Percentiles rank a stretch among this genome's conserved stretches.
Conservation (phyloP, 108 stramenopile species). For the Conticribra weissflogii region DNA sequence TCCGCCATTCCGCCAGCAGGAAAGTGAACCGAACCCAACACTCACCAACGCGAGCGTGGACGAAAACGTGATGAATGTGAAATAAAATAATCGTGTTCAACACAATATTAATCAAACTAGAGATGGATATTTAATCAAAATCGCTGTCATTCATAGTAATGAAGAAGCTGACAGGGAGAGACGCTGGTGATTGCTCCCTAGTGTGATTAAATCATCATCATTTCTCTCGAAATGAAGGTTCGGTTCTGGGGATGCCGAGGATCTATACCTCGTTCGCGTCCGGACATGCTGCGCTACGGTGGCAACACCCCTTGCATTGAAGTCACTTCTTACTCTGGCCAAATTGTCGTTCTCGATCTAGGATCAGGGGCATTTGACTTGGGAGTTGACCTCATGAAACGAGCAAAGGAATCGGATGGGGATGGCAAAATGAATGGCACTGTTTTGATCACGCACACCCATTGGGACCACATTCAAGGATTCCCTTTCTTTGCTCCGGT, state of each 20-base stretch:
- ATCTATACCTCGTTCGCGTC: conserved; percentile 24
- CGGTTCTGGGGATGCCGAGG: conserved; percentile 29
- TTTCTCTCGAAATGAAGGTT: conserved; percentile 19
- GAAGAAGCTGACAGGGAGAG: too few species aligned
- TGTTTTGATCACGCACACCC: conserved; percentile 33
- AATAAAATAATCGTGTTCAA: too few species aligned
- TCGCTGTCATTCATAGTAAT: too few species aligned
- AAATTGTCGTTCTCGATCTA: conserved; percentile 23
- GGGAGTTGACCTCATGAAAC: conserved; percentile 16
- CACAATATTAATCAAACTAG: too few species aligned
- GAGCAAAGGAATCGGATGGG: conserved; percentile 8
- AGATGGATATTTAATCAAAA: too few species aligned
- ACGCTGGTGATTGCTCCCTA: neutral
- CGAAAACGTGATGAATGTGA: too few species aligned
- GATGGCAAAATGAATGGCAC: conserved; percentile 16
- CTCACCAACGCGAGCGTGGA: too few species aligned
- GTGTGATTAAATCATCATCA: neutral
- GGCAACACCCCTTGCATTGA: conserved; percentile 40
- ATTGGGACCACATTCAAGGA: conserved; percentile 44
- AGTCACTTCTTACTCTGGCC: conserved; percentile 25
- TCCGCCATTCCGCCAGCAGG: too few species aligned
- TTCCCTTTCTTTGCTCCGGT: conserved; percentile 33
- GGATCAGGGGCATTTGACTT: conserved; percentile 29
- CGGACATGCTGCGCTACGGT: conserved; percentile 32
- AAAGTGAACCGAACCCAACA: too few species aligned